Conservation (phyloP, 768 basidiomycete species). For the Pleurotus djamor region DNA sequence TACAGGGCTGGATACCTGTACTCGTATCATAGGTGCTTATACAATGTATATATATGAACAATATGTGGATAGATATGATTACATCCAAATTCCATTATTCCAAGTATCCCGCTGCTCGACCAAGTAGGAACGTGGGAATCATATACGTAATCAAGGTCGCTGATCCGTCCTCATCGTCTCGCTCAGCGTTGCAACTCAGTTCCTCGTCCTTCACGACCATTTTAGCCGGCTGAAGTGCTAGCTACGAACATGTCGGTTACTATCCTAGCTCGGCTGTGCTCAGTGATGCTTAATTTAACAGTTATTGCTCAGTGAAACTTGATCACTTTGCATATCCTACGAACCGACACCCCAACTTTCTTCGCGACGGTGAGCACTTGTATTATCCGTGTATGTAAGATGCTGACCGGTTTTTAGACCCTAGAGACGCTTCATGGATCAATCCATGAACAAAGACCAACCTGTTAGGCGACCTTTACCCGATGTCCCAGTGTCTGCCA, state of each 20-base stretch:
- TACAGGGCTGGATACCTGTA: no score
- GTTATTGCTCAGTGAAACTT: background rate
- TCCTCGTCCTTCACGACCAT: background rate
- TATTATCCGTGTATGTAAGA: no score
- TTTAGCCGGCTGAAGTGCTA: background rate
- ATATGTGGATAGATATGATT: no score
- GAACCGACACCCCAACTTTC: no score
- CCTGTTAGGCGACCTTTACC: constrained; percentile 36
- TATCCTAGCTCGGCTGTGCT: background rate
- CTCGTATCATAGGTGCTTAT: no score
- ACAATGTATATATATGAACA: no score
- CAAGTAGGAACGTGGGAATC: background rate
- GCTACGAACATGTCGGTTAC: background rate
- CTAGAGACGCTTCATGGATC: background rate
- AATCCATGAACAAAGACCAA: constrained; percentile 14
- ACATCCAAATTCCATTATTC: no score
- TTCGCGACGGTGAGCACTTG: no score
- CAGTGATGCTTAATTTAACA: background rate
- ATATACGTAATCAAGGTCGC: background rate
- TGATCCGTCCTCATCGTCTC: background rate
- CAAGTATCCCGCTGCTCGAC: no score
- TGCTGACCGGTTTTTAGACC: no score
- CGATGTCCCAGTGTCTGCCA: constrained; percentile 25
- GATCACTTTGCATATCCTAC: background rate
- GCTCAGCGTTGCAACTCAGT: background rate